Conservation (phyloP, 2,329 filamentous ascomycete species). For the Paraphoma chrysanthemicola region DNA sequence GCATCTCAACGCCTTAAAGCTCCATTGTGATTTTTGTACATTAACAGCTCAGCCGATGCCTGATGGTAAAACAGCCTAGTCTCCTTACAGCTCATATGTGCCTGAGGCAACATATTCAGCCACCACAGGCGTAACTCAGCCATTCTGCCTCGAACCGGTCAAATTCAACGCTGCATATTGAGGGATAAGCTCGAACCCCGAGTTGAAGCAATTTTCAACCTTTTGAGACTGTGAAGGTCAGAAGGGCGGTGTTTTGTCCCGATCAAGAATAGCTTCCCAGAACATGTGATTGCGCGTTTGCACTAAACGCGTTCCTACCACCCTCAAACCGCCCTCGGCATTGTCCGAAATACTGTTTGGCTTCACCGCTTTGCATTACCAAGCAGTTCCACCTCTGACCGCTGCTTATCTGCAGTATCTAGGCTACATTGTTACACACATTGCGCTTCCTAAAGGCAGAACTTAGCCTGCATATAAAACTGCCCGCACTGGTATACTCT, state of each 20-base stretch:
- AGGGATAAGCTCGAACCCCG: too few relatives aligned
- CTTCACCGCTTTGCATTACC: background rate
- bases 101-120: background rate
- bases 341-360: background rate
- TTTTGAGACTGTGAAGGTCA: background rate
- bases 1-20: background rate
- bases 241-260: constrained; percentile 10
- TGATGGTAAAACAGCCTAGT: background rate
- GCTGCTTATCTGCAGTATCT: background rate
- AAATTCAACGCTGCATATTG: too few relatives aligned
- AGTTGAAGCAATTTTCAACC: too few relatives aligned
- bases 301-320: constrained; percentile 12
- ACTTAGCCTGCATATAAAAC: too few relatives aligned
- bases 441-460: background rate
- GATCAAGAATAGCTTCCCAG: constrained; percentile 6
- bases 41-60: background rate
- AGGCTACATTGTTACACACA: background rate
- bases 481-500: too few relatives aligned
- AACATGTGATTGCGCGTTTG: constrained; percentile 38
- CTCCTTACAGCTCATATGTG: background rate
- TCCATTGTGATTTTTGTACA: background rate
- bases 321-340: constrained; percentile 1
- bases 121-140: background rate
- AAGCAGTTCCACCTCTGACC: background rate
- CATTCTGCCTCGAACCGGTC: background rate